Evolutionary conservation across 352 stramenopile species (phyloP).

Genomic region (Globisporangium viniferum): DNA sequence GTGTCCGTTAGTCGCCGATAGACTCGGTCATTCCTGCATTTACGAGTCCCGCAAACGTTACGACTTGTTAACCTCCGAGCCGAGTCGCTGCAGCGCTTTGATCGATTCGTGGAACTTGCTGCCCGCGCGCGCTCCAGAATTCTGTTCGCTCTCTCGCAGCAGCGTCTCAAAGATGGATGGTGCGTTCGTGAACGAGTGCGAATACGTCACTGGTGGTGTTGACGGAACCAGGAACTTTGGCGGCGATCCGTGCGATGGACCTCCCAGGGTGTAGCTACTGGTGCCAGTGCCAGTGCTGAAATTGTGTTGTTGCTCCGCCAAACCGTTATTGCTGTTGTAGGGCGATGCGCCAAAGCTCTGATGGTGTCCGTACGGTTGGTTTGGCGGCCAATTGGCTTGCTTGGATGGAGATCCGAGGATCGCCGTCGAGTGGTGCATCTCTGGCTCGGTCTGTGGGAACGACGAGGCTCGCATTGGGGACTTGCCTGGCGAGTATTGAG

Average conservation of each 20-base stretch:
- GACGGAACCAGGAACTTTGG: constrained; percentile 3
- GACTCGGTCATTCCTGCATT: no score
- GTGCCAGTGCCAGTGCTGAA: not conserved
- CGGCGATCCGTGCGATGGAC: constrained; percentile 7
- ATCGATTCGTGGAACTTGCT: constrained; percentile 40
- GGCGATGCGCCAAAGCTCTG: not conserved
- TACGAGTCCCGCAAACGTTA: no score
- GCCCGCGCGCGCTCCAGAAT: constrained; percentile 21
- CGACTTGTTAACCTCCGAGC: no score
- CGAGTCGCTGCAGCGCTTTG: constrained; percentile 32
- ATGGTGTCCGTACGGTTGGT: not conserved
- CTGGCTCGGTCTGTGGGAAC: constrained; percentile 12
- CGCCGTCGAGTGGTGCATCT: constrained; percentile 12
- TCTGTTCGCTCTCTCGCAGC: constrained; percentile 29
- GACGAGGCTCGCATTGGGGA: constrained; percentile 10
- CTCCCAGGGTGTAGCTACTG: not conserved
- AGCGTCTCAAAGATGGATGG: constrained; percentile 54
- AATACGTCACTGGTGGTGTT: constrained; percentile 9
- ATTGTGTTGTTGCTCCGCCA: constrained; percentile 19
- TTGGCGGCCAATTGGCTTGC: not conserved
- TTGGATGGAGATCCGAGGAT: constrained; percentile 12
- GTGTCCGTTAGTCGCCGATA: no score
- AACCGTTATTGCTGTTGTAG: constrained; percentile 6
- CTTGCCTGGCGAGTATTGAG: constrained; percentile 15
- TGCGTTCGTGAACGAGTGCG: constrained; percentile 17